phyloP scores from a whole-genome alignment of 2,329 filamentous ascomycete species.

The Fusarium cicatricum region DNA sequence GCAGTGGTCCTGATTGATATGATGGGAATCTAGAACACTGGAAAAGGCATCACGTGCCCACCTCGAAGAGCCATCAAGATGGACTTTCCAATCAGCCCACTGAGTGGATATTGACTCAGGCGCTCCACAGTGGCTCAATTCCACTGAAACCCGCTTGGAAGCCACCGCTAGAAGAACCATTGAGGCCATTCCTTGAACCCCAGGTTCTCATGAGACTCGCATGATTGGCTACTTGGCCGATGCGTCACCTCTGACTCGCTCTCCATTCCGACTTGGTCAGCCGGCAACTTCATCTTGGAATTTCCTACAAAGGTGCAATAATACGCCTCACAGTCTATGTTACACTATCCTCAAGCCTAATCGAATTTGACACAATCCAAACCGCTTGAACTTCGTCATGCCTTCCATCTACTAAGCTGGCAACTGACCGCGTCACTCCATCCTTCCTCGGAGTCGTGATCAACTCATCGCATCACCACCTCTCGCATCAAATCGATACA shows the following conservation, averaged over 20 bases:
- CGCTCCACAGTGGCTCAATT: constrained; percentile 2
- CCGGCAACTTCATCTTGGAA: constrained; percentile 5
- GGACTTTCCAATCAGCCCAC: constrained; percentile 2
- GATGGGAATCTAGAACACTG: neutral
- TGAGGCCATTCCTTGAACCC: constrained; percentile 29
- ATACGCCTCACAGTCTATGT: neutral
- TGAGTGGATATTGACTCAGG: neutral
- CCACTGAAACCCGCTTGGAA: constrained; percentile 1
- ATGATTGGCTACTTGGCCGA: constrained; percentile 40
- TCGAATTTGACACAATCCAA: neutral
- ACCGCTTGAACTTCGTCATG: constrained; percentile 27
- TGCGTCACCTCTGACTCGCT: constrained; percentile 42
- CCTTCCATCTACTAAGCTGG: constrained; percentile 31
- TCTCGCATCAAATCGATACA: constrained; percentile 10
- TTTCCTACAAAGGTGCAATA: constrained; percentile 6
- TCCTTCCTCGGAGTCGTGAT: constrained; percentile 32
- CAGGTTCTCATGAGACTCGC: constrained; percentile 20
- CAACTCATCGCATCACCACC: constrained; percentile 22
- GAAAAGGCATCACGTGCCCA: constrained; percentile 3
- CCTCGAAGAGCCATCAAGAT: neutral
- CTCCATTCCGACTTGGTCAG: constrained; percentile 18
- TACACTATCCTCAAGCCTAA: neutral
- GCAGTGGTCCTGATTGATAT: too few relatives aligned
- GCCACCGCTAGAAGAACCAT: constrained; percentile 21
- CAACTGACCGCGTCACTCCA: constrained; percentile 27